phyloP scores from a whole-genome alignment of 257 asterid species.

The Leonotis leonurus region DNA sequence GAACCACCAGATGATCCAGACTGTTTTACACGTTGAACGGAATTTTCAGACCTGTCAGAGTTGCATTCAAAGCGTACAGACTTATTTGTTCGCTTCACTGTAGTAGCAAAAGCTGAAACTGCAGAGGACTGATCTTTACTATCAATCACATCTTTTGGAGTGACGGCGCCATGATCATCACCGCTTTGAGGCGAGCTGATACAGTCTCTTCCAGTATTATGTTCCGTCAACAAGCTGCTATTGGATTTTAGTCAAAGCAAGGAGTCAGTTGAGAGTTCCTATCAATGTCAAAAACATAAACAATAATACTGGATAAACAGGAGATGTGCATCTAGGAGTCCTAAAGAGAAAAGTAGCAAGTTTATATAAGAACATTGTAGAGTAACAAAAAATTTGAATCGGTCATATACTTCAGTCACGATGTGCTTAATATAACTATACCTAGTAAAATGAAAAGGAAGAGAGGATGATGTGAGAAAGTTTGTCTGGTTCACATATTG shows the following conservation, averaged over 20 bases:
- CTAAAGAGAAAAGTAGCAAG: background rate
- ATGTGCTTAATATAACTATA: background rate
- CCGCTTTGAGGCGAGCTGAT: constrained; percentile 23
- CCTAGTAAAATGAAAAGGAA: background rate
- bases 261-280: background rate
- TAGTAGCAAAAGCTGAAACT: constrained; percentile 30
- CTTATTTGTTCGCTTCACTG: constrained; percentile 35
- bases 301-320: no score
- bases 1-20: constrained; percentile 30
- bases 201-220: constrained; percentile 25
- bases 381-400: constrained; percentile 11
- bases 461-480: background rate
- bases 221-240: constrained; percentile 41
- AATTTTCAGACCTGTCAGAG: constrained; percentile 34
- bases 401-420: background rate
- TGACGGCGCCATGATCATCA: constrained; percentile 22
- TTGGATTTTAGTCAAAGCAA: constrained; percentile 3
- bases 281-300: background rate
- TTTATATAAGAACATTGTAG: background rate
- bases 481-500: background rate
- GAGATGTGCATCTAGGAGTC: background rate
- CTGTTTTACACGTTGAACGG: constrained; percentile 26
- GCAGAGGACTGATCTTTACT: constrained; percentile 30
- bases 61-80: constrained; percentile 63
- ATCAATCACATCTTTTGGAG: constrained; percentile 24